Conservation (phyloP, 2,329 filamentous ascomycete genomes). For the Xylaria polymorpha region DNA sequence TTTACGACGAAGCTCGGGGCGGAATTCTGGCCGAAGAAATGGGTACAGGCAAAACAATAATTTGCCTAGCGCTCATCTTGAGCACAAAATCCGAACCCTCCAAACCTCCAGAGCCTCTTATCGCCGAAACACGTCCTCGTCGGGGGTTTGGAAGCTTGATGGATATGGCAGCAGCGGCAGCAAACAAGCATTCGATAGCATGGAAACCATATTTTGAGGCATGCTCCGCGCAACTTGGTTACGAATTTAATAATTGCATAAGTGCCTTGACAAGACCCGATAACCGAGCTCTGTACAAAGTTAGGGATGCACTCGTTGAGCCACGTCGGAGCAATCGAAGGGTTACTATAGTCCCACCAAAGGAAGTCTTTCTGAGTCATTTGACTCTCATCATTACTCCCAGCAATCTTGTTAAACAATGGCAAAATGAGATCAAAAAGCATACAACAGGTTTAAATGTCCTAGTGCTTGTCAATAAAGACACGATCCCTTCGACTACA, state of each 20-base stretch:
- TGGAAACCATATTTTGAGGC: slow-evolving; percentile 75
- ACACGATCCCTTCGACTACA: slow-evolving; percentile 65
- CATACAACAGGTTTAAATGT: slow-evolving; percentile 77
- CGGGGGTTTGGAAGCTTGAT: slow-evolving; percentile 69
- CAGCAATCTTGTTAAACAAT: slow-evolving; percentile 84
- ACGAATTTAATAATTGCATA: slow-evolving; percentile 66
- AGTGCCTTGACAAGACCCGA: slow-evolving; percentile 61
- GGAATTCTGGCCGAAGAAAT: slow-evolving; percentile 86
- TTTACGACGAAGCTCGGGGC: slow-evolving; percentile 79
- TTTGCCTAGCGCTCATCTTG: slow-evolving; percentile 81
- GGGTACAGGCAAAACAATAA: slow-evolving; percentile 88
- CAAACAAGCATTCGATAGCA: slow-evolving; percentile 74
- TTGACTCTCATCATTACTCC: slow-evolving; percentile 84
- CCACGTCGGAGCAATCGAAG: slow-evolving; percentile 55
- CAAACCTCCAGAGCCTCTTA: slow-evolving; percentile 72
- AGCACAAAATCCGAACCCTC: slow-evolving; percentile 77
- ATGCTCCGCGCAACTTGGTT: slow-evolving; percentile 57
- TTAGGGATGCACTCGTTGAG: slow-evolving; percentile 56
- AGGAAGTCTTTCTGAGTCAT: slow-evolving; percentile 71
- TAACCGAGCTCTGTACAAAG: slow-evolving; percentile 70
- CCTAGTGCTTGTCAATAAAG: slow-evolving; percentile 68
- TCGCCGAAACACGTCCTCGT: slow-evolving; percentile 52
- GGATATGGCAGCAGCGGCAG: slow-evolving; percentile 79
- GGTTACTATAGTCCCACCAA: slow-evolving; percentile 52
- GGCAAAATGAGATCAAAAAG: slow-evolving; percentile 82